These are phyloP conservation scores for Leucogyrophana mollusca DNA, from an alignment of 768 basidiomycete species.

Conservation along the genomic window DNA sequence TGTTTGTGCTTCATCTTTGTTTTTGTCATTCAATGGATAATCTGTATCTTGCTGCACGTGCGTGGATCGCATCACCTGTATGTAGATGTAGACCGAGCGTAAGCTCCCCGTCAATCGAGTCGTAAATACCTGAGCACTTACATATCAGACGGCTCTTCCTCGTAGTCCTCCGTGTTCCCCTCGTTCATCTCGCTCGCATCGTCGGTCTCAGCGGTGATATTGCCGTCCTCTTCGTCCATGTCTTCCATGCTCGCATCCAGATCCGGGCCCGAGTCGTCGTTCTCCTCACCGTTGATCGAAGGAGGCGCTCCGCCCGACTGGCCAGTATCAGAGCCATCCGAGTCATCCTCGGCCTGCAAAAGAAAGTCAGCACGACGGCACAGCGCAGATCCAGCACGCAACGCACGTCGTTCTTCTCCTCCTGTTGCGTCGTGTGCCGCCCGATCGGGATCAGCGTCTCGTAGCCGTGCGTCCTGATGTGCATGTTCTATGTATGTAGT, in stretches of 20 bases:
- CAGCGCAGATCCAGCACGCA: too few relatives aligned
- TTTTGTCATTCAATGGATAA: too few relatives aligned
- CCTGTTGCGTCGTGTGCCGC: slow-evolving; percentile 66
- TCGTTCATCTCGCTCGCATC: slow-evolving; percentile 43
- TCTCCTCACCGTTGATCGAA: slow-evolving; percentile 34
- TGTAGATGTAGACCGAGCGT: too few relatives aligned
- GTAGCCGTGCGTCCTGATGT: slow-evolving; percentile 65
- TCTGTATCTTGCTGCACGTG: too few relatives aligned
- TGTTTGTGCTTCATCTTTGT: too few relatives aligned
- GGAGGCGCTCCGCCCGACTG: slow-evolving; percentile 29
- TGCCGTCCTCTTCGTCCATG: slow-evolving; percentile 34
- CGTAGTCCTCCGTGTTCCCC: slow-evolving; percentile 51
- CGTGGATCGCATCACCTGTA: too few relatives aligned
- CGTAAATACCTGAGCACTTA: too few relatives aligned
- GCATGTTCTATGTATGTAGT: slow-evolving; percentile 42
- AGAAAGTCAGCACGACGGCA: too few relatives aligned
- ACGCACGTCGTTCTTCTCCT: slow-evolving; percentile 82
- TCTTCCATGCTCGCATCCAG: slow-evolving; percentile 40
- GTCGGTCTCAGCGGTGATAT: slow-evolving; percentile 36
- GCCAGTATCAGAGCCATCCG: slow-evolving; percentile 30
- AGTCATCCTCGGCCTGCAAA: slow-evolving; percentile 36
- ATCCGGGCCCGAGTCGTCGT: slow-evolving; percentile 38
- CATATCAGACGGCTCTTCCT: too few relatives aligned
- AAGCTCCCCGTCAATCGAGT: too few relatives aligned
- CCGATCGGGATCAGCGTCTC: slow-evolving; percentile 74